Base-by-base conservation (phyloP, 108 stramenopile genomes). In the Skeletonema menzelii region DNA sequence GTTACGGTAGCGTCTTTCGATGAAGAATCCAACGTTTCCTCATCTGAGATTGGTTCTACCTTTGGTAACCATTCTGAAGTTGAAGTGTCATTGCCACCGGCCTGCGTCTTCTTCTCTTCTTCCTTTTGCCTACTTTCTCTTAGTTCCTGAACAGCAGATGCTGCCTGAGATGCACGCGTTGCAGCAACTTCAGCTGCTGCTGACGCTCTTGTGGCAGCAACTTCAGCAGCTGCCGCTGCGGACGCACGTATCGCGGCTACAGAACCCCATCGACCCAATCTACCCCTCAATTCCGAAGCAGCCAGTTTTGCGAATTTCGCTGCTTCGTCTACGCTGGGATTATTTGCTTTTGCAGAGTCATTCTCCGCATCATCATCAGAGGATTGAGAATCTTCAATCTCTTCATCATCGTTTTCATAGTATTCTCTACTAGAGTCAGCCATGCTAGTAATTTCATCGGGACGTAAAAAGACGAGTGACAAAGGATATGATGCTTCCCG, bases 211-310 rank as follows among this genome's bases (percentile, higher is more conserved):
- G 49, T 46, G 0, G 46, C 46, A 2, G 46, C 46, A n/a, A 46
- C 46, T 46, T 46, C 46, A n/a, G 46, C 46, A 17, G 46, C 46
- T 5, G 46, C 46, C 12, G 46, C 46, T n/a, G 35, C 35, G 17
- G 60, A 70, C 7, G 79, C 79, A 55, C 58, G 67, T 42, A 65
- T 69, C 14, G 79, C 79, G 40, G 72, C 79, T 44, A 73, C 63
- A 58, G 69, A 68, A 0, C 79, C 72, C 79, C 79, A 80, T 27
- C 79, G 67, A 60, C 72, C 65, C 24, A 80, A 69, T 13, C 79
- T 46, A 15, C 79, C 72, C 5, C 79, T 60, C 31, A 80, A 32
- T 55, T 73, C 79, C 10, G 58, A 65, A 5, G 79, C 79, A 15
- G 79, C 68, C 22, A 70, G 79, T 56, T 67, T 62, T 47, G 79